Conservation (phyloP, 371 early-diverging fungal genomes). For the Lichtheimia ramosa region DNA sequence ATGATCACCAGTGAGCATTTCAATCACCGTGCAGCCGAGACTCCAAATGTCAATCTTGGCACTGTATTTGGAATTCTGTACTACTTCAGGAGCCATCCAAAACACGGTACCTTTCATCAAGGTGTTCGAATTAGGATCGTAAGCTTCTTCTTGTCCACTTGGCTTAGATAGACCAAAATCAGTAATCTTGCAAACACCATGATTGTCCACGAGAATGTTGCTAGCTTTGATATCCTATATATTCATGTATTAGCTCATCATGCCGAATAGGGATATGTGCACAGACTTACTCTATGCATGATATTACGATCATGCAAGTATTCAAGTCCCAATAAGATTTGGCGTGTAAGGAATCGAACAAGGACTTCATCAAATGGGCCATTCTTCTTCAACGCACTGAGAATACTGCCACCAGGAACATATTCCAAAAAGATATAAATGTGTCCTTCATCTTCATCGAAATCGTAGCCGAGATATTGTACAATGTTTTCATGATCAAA, state of each 20-base stretch:
- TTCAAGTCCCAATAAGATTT: slow-evolving; percentile 90
- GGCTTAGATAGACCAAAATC: slow-evolving; percentile 99
- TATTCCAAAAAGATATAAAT: slow-evolving; percentile 97
- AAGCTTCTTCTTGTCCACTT: slow-evolving; percentile 49
- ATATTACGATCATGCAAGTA: slow-evolving; percentile 95
- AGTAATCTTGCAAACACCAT: slow-evolving; percentile 93
- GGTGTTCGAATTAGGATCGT: slow-evolving; percentile 50
- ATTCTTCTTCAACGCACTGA: slow-evolving; percentile 75
- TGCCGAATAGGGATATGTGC: neutral
- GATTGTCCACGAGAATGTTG: slow-evolving; percentile 88
- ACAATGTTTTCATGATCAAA: slow-evolving; percentile 93
- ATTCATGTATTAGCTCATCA: neutral
- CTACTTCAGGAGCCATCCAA: slow-evolving; percentile 89
- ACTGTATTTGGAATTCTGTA: slow-evolving; percentile 63
- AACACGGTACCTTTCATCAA: slow-evolving; percentile 53
- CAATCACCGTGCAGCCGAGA: slow-evolving; percentile 93
- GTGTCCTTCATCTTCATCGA: slow-evolving; percentile 59
- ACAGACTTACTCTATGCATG: slow-evolving; percentile 78
- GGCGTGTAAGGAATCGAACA: slow-evolving; percentile 81
- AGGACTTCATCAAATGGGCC: slow-evolving; percentile 86
- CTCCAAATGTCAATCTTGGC: slow-evolving; percentile 81
- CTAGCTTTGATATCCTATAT: slow-evolving; percentile 90
- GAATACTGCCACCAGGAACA: slow-evolving; percentile 95
- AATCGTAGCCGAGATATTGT: slow-evolving; percentile 79
- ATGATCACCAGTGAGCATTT: slow-evolving; percentile 93